A percentile compares a stretch with the other conserved stretches of the same genome.
These are phyloP conservation scores for Phaffomyces antillensis DNA, from an alignment of 805 yeast species.

Conservation along the genomic window DNA sequence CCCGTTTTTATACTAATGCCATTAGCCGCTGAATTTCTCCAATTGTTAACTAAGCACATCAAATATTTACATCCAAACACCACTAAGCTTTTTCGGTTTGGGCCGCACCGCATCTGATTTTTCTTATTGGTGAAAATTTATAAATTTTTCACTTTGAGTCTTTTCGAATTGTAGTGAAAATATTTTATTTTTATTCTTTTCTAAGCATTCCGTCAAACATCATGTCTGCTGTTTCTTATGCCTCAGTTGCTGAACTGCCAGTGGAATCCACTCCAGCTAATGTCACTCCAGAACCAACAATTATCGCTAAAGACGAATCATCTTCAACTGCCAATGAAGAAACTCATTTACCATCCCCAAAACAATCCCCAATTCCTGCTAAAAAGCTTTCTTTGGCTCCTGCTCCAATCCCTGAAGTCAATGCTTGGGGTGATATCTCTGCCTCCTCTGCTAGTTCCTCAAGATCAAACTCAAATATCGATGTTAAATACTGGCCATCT, in stretches of 20 bases:
- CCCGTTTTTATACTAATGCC: too few relatives aligned
- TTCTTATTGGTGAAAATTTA: neutral
- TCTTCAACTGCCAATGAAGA: constrained; percentile 3
- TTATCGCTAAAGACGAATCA: constrained; percentile 2
- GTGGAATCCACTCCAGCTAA: constrained; percentile 18
- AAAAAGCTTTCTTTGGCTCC: constrained; percentile 39
- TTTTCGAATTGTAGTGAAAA: neutral
- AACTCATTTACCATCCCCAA: constrained; percentile 24
- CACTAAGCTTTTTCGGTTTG: neutral
- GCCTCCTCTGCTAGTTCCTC: constrained; percentile 21
- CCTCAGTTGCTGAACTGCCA: constrained; percentile 9
- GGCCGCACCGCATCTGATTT: neutral
- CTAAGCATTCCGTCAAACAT: neutral
- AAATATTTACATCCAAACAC: neutral
- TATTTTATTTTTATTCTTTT: neutral
- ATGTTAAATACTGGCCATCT: constrained; percentile 30
- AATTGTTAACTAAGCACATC: too few relatives aligned
- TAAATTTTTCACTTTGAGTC: neutral
- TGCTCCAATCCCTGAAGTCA: constrained; percentile 57
- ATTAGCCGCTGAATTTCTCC: too few relatives aligned
- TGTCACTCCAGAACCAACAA: constrained; percentile 15
- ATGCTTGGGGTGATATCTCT: constrained; percentile 48
- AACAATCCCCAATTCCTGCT: constrained; percentile 18
- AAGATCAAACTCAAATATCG: constrained; percentile 20
- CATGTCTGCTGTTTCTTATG: constrained; percentile 22